Conservation (phyloP, 192 early-diverging fungal species). For the Powellomyces hirtus region DNA sequence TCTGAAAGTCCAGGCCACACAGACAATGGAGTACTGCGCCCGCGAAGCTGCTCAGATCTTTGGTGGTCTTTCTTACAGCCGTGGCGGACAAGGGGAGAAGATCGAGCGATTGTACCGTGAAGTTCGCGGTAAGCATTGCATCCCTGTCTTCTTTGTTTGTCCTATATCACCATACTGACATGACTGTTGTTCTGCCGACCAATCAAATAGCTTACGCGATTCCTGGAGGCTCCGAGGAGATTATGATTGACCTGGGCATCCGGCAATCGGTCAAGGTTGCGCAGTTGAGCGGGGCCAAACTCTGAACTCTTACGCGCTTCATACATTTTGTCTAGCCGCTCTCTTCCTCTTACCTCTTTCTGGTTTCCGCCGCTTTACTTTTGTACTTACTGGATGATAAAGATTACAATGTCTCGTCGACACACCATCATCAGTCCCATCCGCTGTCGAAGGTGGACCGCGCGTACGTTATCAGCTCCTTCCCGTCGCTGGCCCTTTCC, state of each 20-base stretch:
- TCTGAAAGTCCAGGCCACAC: conserved; percentile 79
- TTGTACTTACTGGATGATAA: too few species aligned
- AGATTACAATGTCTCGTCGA: too few species aligned
- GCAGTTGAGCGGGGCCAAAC: conserved; percentile 64
- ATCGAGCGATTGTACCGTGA: conserved; percentile 85
- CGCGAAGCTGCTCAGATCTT: conserved; percentile 91
- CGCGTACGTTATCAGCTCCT: too few species aligned
- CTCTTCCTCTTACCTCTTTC: background rate
- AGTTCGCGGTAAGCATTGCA: conserved; percentile 50
- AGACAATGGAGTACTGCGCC: conserved; percentile 84
- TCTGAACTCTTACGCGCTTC: too few species aligned
- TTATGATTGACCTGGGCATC: conserved; percentile 85
- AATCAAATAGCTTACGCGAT: conserved; percentile 62
- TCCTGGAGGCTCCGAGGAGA: conserved; percentile 85
- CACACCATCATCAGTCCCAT: too few species aligned
- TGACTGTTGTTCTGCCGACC: too few species aligned
- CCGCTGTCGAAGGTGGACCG: too few species aligned
- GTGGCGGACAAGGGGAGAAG: conserved; percentile 64
- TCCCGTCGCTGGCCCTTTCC: too few species aligned
- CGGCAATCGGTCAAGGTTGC: conserved; percentile 77
- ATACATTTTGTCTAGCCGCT: too few species aligned
- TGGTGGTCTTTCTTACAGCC: conserved; percentile 79
- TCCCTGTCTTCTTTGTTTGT: conserved; percentile 1
- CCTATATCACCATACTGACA: background rate
- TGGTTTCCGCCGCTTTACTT: too few species aligned